Evolutionary conservation across 306 rosid genomes (phyloP), one percentile per base, ranked within the genome.

Genomic region (Erythrophleum fordii): DNA sequence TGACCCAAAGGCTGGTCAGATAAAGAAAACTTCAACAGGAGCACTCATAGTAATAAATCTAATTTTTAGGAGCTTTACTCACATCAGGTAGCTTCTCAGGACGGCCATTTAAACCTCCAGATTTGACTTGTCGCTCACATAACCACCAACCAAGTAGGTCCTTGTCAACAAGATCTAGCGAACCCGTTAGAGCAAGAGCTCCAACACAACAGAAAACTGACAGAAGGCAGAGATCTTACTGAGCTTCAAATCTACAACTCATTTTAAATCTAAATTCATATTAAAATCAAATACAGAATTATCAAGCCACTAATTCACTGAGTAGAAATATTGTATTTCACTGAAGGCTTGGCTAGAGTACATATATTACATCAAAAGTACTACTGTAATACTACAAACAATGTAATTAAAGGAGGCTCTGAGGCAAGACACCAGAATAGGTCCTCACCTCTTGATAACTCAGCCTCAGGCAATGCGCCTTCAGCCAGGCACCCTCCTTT

Each of bases 131-230:
- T 34, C 97, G 87, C 88, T 95, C 99, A 10, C 99, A 91, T 65
- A 95, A 83, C 97, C 98, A 95, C 99, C 99, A 90, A 28, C 98
- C 98, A 29, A 89, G 93, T 78, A 95, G 88, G 88, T 91, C 98
- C 86, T 86, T 95, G 87, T 95, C 93, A 72, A 93, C 39, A 77
- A 84, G 93, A 83, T 93, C 92, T 73, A 95, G 83, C 8, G 97
- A 91, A 17, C 99, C 92, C n/a, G 85, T 91, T 31, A 95, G 48
- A 58, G 99, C 96, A 85, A 93, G 98, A 78, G 97, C 97, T 62
- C 90, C 97, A 72, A 93, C 99, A 73, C 99, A 93, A 82, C 98
- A 95, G 84, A 95, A 95, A 88, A 93, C 97, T 95, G 90, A 82
- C 78, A 86, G 52, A 62, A 26, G 77, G 62, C 41, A 80, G 58